Conservation (phyloP, 495 filamentous ascomycete species). For the Talaromyces stipitatus region DNA sequence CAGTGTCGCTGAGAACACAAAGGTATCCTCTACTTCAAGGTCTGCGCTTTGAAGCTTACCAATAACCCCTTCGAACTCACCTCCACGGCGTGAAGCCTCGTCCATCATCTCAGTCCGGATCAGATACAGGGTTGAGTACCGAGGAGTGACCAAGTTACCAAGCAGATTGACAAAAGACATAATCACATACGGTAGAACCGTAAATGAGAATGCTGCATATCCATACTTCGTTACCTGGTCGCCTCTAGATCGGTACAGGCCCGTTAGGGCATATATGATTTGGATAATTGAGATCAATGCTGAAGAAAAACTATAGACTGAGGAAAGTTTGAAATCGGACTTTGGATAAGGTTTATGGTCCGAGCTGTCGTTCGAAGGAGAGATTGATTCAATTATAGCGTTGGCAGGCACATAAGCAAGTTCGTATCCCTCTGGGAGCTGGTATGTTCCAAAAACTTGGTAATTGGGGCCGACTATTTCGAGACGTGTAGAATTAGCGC, state of each 20-base stretch:
- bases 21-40: neutral
- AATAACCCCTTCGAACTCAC: conserved; percentile 24
- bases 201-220: conserved; percentile 36
- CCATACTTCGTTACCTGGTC: conserved; percentile 32
- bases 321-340: neutral
- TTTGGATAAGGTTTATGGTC: neutral
- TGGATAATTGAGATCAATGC: conserved; percentile 30
- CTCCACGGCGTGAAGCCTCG: conserved; percentile 27
- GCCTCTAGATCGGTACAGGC: conserved; percentile 27
- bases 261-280: conserved; percentile 25
- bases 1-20: conserved; percentile 2
- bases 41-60: conserved; percentile 13
- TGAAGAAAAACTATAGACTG: conserved; percentile 21
- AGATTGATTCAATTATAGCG: conserved; percentile 9
- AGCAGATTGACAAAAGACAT: conserved; percentile 61
- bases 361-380: neutral
- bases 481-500: neutral
- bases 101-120: conserved; percentile 34
- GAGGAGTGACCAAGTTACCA: conserved; percentile 25
- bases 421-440: conserved; percentile 17
- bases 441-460: conserved; percentile 10
- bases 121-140: conserved; percentile 33
- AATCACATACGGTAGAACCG: conserved; percentile 50
- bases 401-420: conserved; percentile 13
- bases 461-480: neutral